Conservation (phyloP, 306 rosid species). For the Corylus americana region DNA sequence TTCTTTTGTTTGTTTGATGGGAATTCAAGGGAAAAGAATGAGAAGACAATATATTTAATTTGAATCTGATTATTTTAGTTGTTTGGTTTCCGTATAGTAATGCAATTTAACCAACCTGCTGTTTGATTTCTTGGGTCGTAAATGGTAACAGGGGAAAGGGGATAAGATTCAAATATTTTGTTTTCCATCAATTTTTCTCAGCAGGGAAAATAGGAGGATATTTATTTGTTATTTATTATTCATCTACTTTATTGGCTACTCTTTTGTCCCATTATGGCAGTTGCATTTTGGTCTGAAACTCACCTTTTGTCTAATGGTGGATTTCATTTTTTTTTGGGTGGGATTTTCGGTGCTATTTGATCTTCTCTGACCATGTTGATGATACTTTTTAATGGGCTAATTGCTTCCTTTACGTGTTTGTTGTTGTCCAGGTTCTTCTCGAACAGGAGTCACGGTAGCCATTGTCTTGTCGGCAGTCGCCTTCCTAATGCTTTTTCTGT, state of each 20-base stretch:
- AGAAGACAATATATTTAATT: not conserved
- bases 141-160: not conserved
- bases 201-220: not conserved
- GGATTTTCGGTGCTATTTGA: not conserved
- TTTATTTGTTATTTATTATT: not conserved
- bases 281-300: not conserved
- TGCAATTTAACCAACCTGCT: not conserved
- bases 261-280: not conserved
- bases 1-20: not conserved
- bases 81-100: not conserved
- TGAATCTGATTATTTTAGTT: not conserved
- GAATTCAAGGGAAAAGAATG: not conserved
- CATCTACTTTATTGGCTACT: not conserved
- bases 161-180: not conserved
- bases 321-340: not conserved
- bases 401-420: not conserved
- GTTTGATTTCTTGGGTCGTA: not conserved
- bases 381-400: not conserved
- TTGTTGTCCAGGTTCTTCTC: slow-evolving; percentile 44
- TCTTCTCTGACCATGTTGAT: not conserved
- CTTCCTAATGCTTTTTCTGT: slow-evolving; percentile 45
- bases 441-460: slow-evolving; percentile 51
- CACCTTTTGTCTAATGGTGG: not conserved
- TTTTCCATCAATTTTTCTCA: slow-evolving; percentile 3
- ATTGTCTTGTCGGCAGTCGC: slow-evolving; percentile 58